Percentiles rank a stretch among this genome's conserved stretches.
Evolutionary conservation across 129 eudicot genomes (phyloP).

Genomic region (Tanacetum coccineum): DNA sequence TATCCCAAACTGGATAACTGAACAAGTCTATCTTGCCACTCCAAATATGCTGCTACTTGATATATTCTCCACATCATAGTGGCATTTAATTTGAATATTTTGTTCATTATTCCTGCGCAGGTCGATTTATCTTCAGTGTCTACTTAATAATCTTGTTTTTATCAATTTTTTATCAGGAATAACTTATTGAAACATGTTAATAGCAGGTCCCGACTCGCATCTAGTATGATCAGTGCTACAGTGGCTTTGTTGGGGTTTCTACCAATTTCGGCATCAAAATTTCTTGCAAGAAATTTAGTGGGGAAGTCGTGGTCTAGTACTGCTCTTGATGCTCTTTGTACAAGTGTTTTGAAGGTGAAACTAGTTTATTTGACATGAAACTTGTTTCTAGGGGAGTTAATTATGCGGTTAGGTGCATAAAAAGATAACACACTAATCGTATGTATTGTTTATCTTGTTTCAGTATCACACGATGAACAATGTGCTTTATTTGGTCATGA

Average conservation of each 20-base stretch:
- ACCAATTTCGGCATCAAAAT: conserved; percentile 51
- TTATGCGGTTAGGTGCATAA: neutral
- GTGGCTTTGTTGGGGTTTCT: conserved; percentile 64
- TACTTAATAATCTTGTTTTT: neutral
- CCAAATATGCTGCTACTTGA: conserved; percentile 1
- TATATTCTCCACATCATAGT: neutral
- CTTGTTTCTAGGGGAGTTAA: neutral
- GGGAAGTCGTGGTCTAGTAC: conserved; percentile 78
- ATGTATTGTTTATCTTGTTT: conserved; percentile 18
- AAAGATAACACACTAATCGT: conserved; percentile 1
- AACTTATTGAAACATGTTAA: neutral
- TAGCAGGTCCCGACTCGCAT: conserved; percentile 51
- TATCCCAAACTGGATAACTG: neutral
- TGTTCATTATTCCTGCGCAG: neutral
- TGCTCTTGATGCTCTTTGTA: conserved; percentile 67
- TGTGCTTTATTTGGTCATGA: conserved; percentile 69
- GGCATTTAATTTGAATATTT: neutral
- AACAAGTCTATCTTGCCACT: neutral
- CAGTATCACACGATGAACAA: conserved; percentile 85
- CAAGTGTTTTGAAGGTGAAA: conserved; percentile 62
- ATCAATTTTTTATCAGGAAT: neutral
- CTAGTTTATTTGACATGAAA: conserved; percentile 11
- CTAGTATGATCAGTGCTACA: conserved; percentile 40
- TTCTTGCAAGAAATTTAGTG: conserved; percentile 52
- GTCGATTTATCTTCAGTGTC: neutral